Evolutionary conservation across 108 stramenopile genomes (phyloP).

Genomic region (Fragilaria crotonensis): DNA sequence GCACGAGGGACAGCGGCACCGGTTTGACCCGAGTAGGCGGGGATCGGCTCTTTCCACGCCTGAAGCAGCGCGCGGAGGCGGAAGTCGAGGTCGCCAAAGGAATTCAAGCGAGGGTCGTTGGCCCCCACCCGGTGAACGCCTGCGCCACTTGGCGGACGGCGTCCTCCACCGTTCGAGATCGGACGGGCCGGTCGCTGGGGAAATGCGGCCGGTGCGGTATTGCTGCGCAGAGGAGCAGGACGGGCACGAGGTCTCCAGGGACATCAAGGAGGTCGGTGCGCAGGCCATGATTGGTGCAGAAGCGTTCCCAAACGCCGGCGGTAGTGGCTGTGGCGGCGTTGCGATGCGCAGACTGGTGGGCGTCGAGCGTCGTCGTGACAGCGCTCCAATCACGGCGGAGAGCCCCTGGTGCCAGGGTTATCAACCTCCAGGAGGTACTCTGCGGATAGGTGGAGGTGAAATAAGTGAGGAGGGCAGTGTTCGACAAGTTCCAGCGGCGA

Average conservation of each 20-base stretch:
- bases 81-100: no score
- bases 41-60: no score
- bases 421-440: slow-evolving; percentile 17
- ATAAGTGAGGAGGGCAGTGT: background rate
- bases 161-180: no score
- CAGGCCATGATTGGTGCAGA: slow-evolving; percentile 5
- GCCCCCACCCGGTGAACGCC: no score
- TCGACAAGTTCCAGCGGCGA: background rate
- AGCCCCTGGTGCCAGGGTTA: background rate
- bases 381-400: slow-evolving; percentile 16
- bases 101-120: no score
- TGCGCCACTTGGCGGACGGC: no score
- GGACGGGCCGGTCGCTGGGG: no score
- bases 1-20: slow-evolving; percentile 18
- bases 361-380: slow-evolving; percentile 7
- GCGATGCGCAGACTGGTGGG: background rate
- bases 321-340: background rate
- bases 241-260: slow-evolving; percentile 17
- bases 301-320: slow-evolving; percentile 14
- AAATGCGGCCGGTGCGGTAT: slow-evolving; percentile 11
- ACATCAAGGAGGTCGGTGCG: slow-evolving; percentile 23
- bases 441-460: slow-evolving; percentile 13
- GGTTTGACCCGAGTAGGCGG: no score
- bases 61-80: no score
- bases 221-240: slow-evolving; percentile 36